Base-by-base conservation (phyloP, 495 filamentous ascomycete species). In the Lindgomyces ingoldianus region DNA sequence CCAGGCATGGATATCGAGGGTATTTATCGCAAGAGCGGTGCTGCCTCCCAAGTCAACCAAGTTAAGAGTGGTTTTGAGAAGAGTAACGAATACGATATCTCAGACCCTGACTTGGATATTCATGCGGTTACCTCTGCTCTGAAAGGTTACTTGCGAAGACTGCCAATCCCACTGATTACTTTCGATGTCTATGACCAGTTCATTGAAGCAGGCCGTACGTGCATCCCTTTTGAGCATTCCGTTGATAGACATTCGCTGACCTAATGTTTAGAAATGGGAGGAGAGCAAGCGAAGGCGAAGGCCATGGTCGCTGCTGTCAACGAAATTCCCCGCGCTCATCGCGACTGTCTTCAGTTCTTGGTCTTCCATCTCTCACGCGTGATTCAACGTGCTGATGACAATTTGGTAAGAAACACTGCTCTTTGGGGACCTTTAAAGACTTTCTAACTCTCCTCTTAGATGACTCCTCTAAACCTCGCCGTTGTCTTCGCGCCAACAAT, bases 401-500 rank as follows among this genome's bases (percentile, higher is more conserved):
- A 99, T 72, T 75, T 89, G 68, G 83, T 85, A 75, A 49, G 83
- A 72, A 41, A n/a, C 16, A 42, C 12, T 52, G 9, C 41, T n/a
- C 22, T 49, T 36, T 45, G 12, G 3, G 49, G 41, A 60, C 44
- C n/a, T 21, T 9, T 51, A 10, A 9, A 3, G 10, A 12, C 6
- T 22, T 2, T 18, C 51, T 55, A 55, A 55, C 49, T 33, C 2
- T 41, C 24, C 2, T 27, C 18, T n/a, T 47, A 76, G 75, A 99
- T 99, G 95, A 94, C 90, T 19, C 89, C 93, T 36, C 87, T 90
- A 73, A 99, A 99, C 69, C 79, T 98, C 39, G 91, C 95, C 4
- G 95, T 99, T 59, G 95, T 99, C 26, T 99, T 99, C 70, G 95
- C 95, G 25, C 95, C 95, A 24, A 99, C 95, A 8, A 91, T 99